Percentiles rank a stretch among this genome's conserved stretches.
phyloP scores from a whole-genome alignment of 2,329 filamentous ascomycete species.

The Capronia coronata region DNA sequence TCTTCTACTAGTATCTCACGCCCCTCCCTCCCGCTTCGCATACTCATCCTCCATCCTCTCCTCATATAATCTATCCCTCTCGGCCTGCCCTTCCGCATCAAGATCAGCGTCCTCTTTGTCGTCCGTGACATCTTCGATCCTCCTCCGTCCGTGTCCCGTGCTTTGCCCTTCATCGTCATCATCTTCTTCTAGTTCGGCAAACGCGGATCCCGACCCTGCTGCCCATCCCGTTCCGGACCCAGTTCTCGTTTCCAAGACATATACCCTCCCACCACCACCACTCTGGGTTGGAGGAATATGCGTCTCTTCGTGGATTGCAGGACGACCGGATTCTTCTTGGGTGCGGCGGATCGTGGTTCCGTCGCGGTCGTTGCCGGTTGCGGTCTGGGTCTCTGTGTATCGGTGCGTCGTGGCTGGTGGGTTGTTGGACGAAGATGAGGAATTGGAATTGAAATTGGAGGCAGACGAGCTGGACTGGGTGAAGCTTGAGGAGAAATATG shows the following conservation, averaged over 20 bases:
- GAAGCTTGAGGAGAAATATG: background rate
- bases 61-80: slow-evolving; percentile 40
- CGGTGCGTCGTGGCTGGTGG: background rate
- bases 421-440: background rate
- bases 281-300: slow-evolving; percentile 8
- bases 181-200: background rate
- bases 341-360: slow-evolving; percentile 16
- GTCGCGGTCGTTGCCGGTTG: slow-evolving; percentile 17
- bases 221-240: background rate
- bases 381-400: slow-evolving; percentile 11
- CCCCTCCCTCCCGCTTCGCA: slow-evolving; percentile 40
- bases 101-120: slow-evolving; percentile 5
- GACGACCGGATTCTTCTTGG: slow-evolving; percentile 13
- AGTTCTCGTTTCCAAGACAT: background rate
- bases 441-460: too few relatives aligned
- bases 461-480: slow-evolving; percentile 1
- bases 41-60: slow-evolving; percentile 45
- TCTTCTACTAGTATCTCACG: slow-evolving; percentile 29
- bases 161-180: too few relatives aligned
- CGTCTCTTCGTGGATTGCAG: slow-evolving; percentile 10
- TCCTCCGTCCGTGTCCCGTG: background rate
- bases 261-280: background rate
- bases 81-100: slow-evolving; percentile 40
- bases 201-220: background rate
- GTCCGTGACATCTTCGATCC: slow-evolving; percentile 20